Conservation (phyloP, 306 rosid species). For the Trichosanthes truncata region DNA sequence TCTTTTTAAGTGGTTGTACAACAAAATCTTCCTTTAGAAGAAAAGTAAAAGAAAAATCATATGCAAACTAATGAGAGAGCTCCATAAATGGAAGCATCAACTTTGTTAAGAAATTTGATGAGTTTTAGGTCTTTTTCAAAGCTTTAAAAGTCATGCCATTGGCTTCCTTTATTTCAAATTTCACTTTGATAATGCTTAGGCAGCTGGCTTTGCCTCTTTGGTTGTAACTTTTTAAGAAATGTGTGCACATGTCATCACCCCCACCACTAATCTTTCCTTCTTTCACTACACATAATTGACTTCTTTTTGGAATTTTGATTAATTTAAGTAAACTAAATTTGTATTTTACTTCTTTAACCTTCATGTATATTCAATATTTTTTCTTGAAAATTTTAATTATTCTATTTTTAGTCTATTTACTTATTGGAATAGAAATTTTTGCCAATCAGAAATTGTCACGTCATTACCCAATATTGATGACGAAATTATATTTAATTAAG, state of each 20-base stretch:
- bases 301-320: not conserved
- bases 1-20: not conserved
- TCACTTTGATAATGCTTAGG: not conserved
- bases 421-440: no score
- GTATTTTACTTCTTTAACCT: no score
- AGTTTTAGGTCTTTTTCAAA: not conserved
- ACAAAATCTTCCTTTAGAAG: not conserved
- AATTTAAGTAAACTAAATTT: no score
- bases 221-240: not conserved
- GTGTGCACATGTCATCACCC: not conserved
- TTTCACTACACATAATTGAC: not conserved
- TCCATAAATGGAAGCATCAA: not conserved
- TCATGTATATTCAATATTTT: no score
- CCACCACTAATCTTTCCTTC: not conserved
- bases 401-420: no score
- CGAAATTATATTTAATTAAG: no score
- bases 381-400: no score
- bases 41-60: not conserved
- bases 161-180: not conserved
- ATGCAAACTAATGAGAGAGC: not conserved
- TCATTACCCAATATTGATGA: no score
- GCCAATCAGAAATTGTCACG: no score
- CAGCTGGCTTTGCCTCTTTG: not conserved
- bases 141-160: not conserved
- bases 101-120: not conserved